Evolutionary conservation across 768 basidiomycete genomes (phyloP).

Genomic region (Exidia glandulosa): DNA sequence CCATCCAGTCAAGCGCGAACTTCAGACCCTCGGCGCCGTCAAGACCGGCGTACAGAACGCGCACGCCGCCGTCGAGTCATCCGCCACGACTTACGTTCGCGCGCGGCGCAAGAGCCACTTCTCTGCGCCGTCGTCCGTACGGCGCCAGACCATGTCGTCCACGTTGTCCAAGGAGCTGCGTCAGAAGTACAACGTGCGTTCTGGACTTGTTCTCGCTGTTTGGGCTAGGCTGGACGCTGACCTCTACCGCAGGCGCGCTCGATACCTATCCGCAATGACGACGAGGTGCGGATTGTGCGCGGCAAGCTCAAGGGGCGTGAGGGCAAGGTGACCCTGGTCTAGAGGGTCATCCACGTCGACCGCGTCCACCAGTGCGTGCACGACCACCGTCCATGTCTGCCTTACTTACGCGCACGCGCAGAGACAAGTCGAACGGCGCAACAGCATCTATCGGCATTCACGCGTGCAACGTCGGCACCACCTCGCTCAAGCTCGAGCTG

Average conservation of each 20-base stretch:
- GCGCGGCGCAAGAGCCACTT: slow-evolving; percentile 98
- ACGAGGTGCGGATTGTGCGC: slow-evolving; percentile 93
- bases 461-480: slow-evolving; percentile 94
- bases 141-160: slow-evolving; percentile 97
- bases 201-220: not conserved
- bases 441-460: slow-evolving; percentile 89
- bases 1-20: no score
- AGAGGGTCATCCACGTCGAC: slow-evolving; percentile 98
- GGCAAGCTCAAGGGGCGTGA: slow-evolving; percentile 99
- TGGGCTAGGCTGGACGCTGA: slow-evolving; percentile 2
- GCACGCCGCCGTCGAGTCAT: no score
- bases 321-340: slow-evolving; percentile 90
- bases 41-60: no score
- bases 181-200: slow-evolving; percentile 76
- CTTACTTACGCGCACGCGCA: slow-evolving; percentile 23
- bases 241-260: slow-evolving; percentile 57
- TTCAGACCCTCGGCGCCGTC: no score
- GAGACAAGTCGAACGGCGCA: slow-evolving; percentile 95
- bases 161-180: slow-evolving; percentile 92
- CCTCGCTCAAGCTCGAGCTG: slow-evolving; percentile 85
- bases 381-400: not conserved
- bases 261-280: slow-evolving; percentile 92
- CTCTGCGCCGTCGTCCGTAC: slow-evolving; percentile 83
- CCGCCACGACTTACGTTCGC: no score
- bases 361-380: slow-evolving; percentile 49